Conservation (phyloP, 495 filamentous ascomycete species). For the Xylaria longipes region DNA sequence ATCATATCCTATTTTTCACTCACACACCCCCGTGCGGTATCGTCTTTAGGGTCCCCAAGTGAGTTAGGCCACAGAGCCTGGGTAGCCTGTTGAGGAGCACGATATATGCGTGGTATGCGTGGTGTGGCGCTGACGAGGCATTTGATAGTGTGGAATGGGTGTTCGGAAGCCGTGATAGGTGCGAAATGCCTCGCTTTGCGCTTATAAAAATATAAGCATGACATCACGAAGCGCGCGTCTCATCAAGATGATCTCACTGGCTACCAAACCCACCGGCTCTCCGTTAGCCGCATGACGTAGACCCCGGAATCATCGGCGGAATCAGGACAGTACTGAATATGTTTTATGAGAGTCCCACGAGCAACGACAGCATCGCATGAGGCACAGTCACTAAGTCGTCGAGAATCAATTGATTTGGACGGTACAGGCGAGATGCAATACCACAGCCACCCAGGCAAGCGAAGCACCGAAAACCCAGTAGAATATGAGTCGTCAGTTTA, state of each 20-base stretch:
- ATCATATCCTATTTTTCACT: too few species aligned
- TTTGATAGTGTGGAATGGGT: not conserved
- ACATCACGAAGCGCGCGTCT: slow-evolving; percentile 1
- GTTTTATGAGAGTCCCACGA: not conserved
- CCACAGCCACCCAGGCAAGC: slow-evolving; percentile 19
- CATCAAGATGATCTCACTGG: slow-evolving; percentile 14
- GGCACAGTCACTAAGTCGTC: not conserved
- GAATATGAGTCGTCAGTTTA: slow-evolving; percentile 45
- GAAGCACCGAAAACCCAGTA: slow-evolving; percentile 26
- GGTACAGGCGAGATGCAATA: not conserved
- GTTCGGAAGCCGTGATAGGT: not conserved
- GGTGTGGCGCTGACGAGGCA: not conserved
- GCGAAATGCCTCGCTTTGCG: not conserved
- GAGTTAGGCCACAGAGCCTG: not conserved
- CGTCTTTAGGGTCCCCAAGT: not conserved
- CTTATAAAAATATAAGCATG: not conserved
- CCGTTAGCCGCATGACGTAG: slow-evolving; percentile 7
- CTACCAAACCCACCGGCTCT: not conserved
- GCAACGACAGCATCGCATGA: not conserved
- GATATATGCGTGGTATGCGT: not conserved
- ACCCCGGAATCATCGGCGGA: not conserved
- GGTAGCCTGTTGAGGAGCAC: not conserved
- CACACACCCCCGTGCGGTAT: not conserved
- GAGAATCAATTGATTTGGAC: not conserved
- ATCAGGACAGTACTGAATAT: not conserved